phyloP scores from a whole-genome alignment of 495 filamentous ascomycete species.

The Sphaerosporella brunnea region DNA sequence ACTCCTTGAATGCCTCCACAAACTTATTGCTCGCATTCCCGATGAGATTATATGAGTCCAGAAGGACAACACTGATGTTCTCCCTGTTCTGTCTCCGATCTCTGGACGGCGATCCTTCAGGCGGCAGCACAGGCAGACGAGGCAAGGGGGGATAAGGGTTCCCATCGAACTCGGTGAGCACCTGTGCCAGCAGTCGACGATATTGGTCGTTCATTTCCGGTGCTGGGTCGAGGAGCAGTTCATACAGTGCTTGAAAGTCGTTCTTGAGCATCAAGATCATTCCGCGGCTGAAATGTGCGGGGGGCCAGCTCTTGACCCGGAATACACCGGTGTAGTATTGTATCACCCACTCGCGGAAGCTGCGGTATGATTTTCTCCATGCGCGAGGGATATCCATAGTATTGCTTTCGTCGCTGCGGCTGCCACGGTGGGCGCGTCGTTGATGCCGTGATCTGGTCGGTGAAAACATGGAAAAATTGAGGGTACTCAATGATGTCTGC shows the following conservation, averaged over 20 bases:
- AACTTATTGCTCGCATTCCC: neutral
- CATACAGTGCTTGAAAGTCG: conserved; percentile 3
- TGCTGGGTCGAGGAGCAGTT: neutral
- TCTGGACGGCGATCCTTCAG: neutral
- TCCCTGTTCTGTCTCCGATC: neutral
- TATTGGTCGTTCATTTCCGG: neutral
- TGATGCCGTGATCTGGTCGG: neutral
- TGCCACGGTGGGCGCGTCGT: neutral
- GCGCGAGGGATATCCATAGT: neutral
- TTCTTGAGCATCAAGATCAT: neutral
- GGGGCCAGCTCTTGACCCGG: neutral
- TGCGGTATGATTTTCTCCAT: neutral
- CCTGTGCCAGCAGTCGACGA: neutral
- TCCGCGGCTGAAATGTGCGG: neutral
- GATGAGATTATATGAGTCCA: conserved; percentile 1
- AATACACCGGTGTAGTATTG: neutral
- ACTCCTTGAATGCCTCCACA: conserved; percentile 6
- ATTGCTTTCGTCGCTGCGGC: neutral
- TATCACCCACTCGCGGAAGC: neutral
- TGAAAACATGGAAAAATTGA: neutral
- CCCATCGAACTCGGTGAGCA: neutral
- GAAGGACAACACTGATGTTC: neutral
- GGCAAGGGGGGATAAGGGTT: neutral
- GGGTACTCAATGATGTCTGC: neutral
- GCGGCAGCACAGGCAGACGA: neutral